Base-by-base conservation (phyloP, 371 early-diverging fungal species). In the Mortierella sp. region DNA sequence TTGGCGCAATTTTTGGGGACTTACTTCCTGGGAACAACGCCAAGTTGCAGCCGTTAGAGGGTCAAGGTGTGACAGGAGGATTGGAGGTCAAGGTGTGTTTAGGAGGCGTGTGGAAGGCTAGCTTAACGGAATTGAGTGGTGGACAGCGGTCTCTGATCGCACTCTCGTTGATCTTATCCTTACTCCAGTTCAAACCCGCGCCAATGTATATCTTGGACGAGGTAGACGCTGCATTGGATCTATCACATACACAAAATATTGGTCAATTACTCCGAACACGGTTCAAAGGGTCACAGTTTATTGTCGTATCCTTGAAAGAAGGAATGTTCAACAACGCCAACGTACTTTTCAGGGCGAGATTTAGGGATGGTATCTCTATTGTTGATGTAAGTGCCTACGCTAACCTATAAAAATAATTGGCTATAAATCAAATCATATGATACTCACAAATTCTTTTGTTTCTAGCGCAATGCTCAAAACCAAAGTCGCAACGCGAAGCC, bases 131-230 rank as follows among this genome's bases (percentile, higher is more conserved):
- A 86, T 86, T 99, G 15, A 97, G 97, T 83, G 99, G 99, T 83
- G 99, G 99, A 0, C 99, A 99, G 87, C 87, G 99, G 62, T 97
- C 97, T 2, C 81, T 99, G 65, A 94, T 98, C 63, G 99, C 99
- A 0, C 89, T 99, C 22, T 97, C 99, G 4, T 84, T 99, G 62
- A 99, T 99, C 69, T 89, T 99, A 61, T 93, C 99, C 16, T 88
- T 99, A 53, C 90, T 99, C 16, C 98, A 98, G 86, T 99, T 97
- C 86, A 99, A 98, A 83, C 99, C 99, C 5, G 99, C 99, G 0
- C 99, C 99, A 4, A 98, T 99, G 97, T 99, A 99, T 86, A 98
- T 99, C 85, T 89, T 99, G 58, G 99, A 99, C 87, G 99, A 99
- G 86, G 97, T 99, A 1, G 99, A 99, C 87, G 97, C 99, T 4